Evolutionary conservation across 495 filamentous ascomycete genomes (phyloP), one percentile per base, ranked within the genome.

Genomic region (Penicillium mononematosum): DNA sequence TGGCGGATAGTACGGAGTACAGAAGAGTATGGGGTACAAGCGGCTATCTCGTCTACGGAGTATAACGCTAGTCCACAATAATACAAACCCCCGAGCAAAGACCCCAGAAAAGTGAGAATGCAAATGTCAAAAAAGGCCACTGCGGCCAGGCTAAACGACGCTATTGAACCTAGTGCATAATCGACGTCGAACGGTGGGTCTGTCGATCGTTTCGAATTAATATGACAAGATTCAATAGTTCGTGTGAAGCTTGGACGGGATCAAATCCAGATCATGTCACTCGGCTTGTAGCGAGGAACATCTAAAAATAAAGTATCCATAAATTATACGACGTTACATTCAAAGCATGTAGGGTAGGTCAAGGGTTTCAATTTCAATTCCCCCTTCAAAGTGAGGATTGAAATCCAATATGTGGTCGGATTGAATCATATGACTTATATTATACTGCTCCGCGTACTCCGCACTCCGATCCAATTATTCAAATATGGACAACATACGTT

Each of bases 111-210:
- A 49, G 25, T 25, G 32, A 46, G 51, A 48, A 41, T 19, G 22
- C 51, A 48, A 45, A n/a, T 57, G 16, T 49, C 51, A 55, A 48
- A 53, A 19, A 19, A 54, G 41, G 38, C 42, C 10, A 59, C 53
- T 27, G 46, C 55, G 56, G 49, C 20, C 50, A 56, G 43, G 20
- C 50, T 53, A 60, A 41, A 20, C 39, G 46, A 27, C 49, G 48
- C 63, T 66, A 66, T 66, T 66, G 63, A 66, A 43, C 53, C 43
- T n/a, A 32, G 47, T 58, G 55, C 31, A n/a, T 11, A 45, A n/a
- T 22, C 27, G 34, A 22, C 41, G 36, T 60, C 38, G 63, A 60
- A 52, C 57, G 49, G 63, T 63, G 63, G 63, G 63, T 52, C 51
- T 19, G 59, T 41, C 60, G 60, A 66, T 66, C 58, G 42, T 42